A percentile compares a stretch with the other conserved stretches of the same genome.
Evolutionary conservation across 805 yeast species (phyloP).

Genomic region (Metschnikowia henanensis): DNA sequence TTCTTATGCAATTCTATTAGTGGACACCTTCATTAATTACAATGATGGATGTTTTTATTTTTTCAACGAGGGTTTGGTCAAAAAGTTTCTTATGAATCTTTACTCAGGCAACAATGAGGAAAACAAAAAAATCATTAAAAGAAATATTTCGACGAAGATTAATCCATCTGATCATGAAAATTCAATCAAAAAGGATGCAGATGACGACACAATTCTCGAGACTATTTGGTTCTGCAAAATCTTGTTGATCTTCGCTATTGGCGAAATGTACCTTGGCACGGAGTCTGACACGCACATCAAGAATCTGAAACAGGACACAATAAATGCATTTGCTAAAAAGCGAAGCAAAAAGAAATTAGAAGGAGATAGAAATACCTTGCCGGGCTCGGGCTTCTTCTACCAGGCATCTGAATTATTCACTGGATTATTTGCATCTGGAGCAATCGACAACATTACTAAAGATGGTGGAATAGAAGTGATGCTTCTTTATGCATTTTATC

Average conservation of each 20-base stretch:
- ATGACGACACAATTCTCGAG: constrained; percentile 61
- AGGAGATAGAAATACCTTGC: constrained; percentile 46
- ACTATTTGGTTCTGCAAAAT: constrained; percentile 83
- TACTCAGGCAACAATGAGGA: constrained; percentile 51
- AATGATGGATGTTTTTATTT: constrained; percentile 86
- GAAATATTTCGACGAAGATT: constrained; percentile 28
- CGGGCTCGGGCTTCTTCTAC: constrained; percentile 77
- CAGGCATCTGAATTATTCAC: constrained; percentile 80
- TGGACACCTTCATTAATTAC: constrained; percentile 74
- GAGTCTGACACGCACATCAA: constrained; percentile 62
- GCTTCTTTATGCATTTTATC: constrained; percentile 70
- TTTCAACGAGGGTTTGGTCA: constrained; percentile 79
- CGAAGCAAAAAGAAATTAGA: constrained; percentile 17
- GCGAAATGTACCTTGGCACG: constrained; percentile 82
- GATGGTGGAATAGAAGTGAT: constrained; percentile 81
- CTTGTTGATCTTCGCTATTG: constrained; percentile 69
- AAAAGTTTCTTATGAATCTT: constrained; percentile 60
- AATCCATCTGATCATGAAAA: constrained; percentile 37
- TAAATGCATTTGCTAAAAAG: constrained; percentile 19
- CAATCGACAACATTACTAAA: constrained; percentile 71
- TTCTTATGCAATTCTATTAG: constrained; percentile 70
- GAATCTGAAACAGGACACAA: constrained; percentile 26
- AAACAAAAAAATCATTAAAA: constrained; percentile 36
- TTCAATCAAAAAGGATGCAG: constrained; percentile 42
- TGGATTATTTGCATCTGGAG: constrained; percentile 76